Conservation (phyloP, 257 asterid species). For the Capsicum rhomboideum region DNA sequence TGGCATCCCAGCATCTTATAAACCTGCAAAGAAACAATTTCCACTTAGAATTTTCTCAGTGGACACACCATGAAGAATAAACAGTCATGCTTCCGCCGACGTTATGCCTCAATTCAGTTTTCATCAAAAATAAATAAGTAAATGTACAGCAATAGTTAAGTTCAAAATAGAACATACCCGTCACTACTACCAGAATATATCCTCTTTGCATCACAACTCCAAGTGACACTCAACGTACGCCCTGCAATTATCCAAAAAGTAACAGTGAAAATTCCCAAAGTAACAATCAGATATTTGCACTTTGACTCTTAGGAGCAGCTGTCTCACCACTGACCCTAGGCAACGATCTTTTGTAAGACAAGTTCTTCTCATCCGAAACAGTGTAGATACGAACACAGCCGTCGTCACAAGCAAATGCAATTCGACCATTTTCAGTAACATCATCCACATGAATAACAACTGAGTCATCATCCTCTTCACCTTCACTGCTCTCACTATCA, state of each 20-base stretch:
- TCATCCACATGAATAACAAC: constrained; percentile 30
- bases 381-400: constrained; percentile 75
- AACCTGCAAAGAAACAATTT: constrained; percentile 34
- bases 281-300: neutral
- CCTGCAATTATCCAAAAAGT: constrained; percentile 32
- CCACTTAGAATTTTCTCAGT: constrained; percentile 1
- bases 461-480: constrained; percentile 37
- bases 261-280: neutral
- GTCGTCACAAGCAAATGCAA: constrained; percentile 87
- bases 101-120: neutral
- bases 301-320: constrained; percentile 9
- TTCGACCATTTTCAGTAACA: constrained; percentile 22
- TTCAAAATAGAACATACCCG: constrained; percentile 47
- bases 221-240: constrained; percentile 62
- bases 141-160: neutral
- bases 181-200: constrained; percentile 90
- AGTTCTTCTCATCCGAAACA: constrained; percentile 30
- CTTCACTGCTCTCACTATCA: constrained; percentile 39
- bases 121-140: neutral
- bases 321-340: constrained; percentile 94
- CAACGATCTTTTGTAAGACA: constrained; percentile 40
- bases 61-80: neutral
- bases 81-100: neutral
- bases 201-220: constrained; percentile 71
- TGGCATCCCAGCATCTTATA: constrained; percentile 87